Conservation (phyloP, 352 stramenopile species). For the Pythium oligandrum region DNA sequence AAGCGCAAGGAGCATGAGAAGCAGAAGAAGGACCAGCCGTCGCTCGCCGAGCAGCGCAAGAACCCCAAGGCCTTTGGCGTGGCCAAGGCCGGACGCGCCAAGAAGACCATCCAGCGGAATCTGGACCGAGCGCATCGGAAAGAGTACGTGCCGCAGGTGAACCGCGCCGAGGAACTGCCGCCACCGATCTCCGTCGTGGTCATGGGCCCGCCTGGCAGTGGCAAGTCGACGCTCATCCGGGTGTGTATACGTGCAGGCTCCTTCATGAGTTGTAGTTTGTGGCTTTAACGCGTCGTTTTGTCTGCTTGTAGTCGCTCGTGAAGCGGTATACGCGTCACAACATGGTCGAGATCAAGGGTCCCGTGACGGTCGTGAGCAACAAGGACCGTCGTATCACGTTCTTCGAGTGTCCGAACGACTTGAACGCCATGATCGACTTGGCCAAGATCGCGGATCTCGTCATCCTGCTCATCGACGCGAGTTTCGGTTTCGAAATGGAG, state of each 20-base stretch:
- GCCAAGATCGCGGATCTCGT: constrained; percentile 99
- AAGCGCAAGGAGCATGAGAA: constrained; percentile 90
- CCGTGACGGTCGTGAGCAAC: constrained; percentile 97
- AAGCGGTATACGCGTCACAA: constrained; percentile 99
- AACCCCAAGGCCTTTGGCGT: constrained; percentile 97
- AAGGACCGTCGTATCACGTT: constrained; percentile 99
- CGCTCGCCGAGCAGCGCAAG: constrained; percentile 89
- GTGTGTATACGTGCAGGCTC: constrained; percentile 15
- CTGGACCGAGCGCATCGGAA: constrained; percentile 96
- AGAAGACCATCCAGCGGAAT: constrained; percentile 97
- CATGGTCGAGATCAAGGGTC: constrained; percentile 95
- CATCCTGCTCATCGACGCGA: constrained; percentile 98
- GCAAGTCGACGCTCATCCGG: constrained; percentile 98
- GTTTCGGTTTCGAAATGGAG: constrained; percentile 99
- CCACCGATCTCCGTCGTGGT: constrained; percentile 96
- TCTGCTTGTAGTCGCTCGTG: constrained; percentile 85
- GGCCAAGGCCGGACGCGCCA: constrained; percentile 92
- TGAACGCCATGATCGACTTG: constrained; percentile 93
- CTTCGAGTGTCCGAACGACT: constrained; percentile 97
- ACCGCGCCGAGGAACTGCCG: constrained; percentile 79
- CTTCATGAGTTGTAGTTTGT: neutral
- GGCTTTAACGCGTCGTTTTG: neutral
- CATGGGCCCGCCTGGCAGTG: constrained; percentile 95
- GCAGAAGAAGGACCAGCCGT: constrained; percentile 76
- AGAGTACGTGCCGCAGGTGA: constrained; percentile 92